Evolutionary conservation across 257 asterid species (phyloP), one percentile per base, ranked within the genome.

Genomic region (Ehretia macrophylla): DNA sequence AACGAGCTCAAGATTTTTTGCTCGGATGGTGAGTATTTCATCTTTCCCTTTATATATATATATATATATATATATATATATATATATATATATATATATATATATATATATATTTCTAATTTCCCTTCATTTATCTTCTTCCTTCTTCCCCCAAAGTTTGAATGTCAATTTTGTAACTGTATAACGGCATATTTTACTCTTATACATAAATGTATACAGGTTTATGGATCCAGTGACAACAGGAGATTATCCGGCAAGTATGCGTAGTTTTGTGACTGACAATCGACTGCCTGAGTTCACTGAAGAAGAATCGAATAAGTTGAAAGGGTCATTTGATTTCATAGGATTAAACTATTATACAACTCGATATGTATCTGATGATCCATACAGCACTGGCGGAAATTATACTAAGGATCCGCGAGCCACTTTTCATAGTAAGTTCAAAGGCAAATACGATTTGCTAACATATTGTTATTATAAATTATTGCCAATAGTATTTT

Each of bases 321-420:
- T 62, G 19, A 23, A 51, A 21, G 67, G 67, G 0, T 37, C 59
- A 3, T 62, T 13, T 1, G 67, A 62, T 23, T 62, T 62, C 5
- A 51, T 62, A 16, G 67, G 67, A 8, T 2, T 62, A 0, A 62
- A 62, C 23, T 62, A 51, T 38, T 62, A 51, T 27, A 51, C 67
- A 8, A 50, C 40, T 14, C 44, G 52, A 14, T 62, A 51, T 3
- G 59, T 62, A 0, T 8, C 52, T 27, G 35, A 27, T n/a, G 51
- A 51, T 10, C 19, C 17, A 8, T 17, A 32, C 14, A 17, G 48
- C 0, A 20, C 11, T 4, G 58, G 58, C 0, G 42, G 66, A 61
- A 61, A 61, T 19, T 61, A 61, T 32, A 14, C 38, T 44, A 12
- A 21, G 0, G 58, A 61, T 17, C 57, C 49, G 4, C 21, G 23